A percentile compares a stretch with the other conserved stretches of the same genome.
Evolutionary conservation across 371 early-diverging fungal species (phyloP).

Genomic region (Actinomortierella ambigua): DNA sequence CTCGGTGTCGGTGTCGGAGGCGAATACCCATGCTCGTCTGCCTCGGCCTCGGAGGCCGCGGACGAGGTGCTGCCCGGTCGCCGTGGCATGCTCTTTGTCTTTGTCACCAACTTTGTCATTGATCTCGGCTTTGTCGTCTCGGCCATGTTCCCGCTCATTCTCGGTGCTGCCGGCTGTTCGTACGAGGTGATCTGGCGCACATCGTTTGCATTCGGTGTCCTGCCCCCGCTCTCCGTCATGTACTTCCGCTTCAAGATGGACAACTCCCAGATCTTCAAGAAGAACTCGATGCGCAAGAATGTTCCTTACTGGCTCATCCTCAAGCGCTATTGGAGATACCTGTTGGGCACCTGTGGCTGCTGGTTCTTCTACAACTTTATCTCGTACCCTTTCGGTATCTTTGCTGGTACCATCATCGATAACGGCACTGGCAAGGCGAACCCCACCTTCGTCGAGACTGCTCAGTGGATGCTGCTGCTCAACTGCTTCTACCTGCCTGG

Average conservation of each 20-base stretch:
- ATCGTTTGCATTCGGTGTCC: constrained; percentile 57
- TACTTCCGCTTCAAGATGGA: constrained; percentile 66
- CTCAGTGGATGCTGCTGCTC: constrained; percentile 64
- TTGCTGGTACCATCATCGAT: constrained; percentile 57
- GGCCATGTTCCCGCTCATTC: constrained; percentile 60
- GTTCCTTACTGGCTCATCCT: constrained; percentile 65
- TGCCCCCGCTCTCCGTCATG: constrained; percentile 64
- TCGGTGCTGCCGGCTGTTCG: constrained; percentile 52
- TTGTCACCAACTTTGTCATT: constrained; percentile 62
- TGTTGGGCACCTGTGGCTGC: constrained; percentile 57
- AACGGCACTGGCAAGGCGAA: constrained; percentile 46
- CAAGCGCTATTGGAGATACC: constrained; percentile 63
- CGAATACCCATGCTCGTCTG: constrained; percentile 65
- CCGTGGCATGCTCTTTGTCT: constrained; percentile 60
- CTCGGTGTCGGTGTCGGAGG: constrained; percentile 59
- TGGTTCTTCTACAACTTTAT: constrained; percentile 75
- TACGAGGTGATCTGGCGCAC: constrained; percentile 60
- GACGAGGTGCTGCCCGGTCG: constrained; percentile 58
- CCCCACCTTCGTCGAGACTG: constrained; percentile 52
- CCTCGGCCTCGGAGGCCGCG: constrained; percentile 64
- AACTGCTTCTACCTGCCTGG: constrained; percentile 67
- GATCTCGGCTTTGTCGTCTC: constrained; percentile 63
- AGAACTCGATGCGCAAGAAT: constrained; percentile 53
- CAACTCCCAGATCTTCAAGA: constrained; percentile 56
- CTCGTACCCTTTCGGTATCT: constrained; percentile 62